Evolutionary conservation across 2,329 filamentous ascomycete genomes (phyloP).

Genomic region (Ceratocystis huliohia): DNA sequence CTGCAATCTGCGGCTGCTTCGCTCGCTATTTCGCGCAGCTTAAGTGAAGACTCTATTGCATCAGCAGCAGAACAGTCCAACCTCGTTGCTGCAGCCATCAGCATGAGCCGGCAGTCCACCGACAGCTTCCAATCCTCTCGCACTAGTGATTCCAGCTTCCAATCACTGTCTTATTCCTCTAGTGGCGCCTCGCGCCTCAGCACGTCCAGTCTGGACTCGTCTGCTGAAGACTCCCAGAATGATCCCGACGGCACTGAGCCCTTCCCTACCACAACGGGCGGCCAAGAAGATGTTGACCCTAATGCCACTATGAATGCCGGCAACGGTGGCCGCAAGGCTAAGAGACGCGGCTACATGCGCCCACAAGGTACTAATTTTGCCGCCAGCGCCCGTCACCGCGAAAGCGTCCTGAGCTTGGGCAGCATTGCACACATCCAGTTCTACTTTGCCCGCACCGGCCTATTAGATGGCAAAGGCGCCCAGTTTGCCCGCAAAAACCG

Average conservation of each 20-base stretch:
- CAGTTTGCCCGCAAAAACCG: conserved; percentile 65
- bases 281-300: conserved; percentile 35
- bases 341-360: conserved; percentile 69
- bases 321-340: conserved; percentile 5
- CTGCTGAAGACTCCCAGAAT: background rate
- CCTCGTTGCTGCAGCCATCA: conserved; percentile 19
- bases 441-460: conserved; percentile 89
- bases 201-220: background rate
- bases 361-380: conserved; percentile 83
- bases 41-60: conserved; percentile 36
- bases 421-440: conserved; percentile 97
- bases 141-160: conserved; percentile 13
- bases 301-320: conserved; percentile 6
- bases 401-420: conserved; percentile 90
- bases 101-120: conserved; percentile 18
- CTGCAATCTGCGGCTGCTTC: conserved; percentile 20
- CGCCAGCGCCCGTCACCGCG: conserved; percentile 73
- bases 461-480: conserved; percentile 85
- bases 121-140: conserved; percentile 19
- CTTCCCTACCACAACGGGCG: conserved; percentile 30
- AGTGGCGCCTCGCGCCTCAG: background rate
- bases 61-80: conserved; percentile 48
- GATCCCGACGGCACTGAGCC: conserved; percentile 15
- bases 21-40: conserved; percentile 19
- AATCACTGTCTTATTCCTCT: background rate